Base-by-base conservation (phyloP, 805 yeast species). In the Saccharomyces jurei region DNA sequence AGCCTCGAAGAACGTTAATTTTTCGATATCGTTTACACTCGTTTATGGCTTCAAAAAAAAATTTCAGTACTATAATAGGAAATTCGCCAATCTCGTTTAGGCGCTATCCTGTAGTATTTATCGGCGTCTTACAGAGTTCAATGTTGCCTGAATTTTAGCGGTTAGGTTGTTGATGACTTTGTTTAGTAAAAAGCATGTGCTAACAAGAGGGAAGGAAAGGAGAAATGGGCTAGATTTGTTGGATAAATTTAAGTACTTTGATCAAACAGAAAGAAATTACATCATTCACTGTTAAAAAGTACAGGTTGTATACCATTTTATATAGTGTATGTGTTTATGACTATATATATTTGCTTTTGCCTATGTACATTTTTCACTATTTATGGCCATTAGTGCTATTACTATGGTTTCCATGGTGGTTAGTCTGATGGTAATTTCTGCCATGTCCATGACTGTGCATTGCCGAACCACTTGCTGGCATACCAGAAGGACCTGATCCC, bases 381-480 rank as follows among this genome's bases (percentile, higher is more conserved):
- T 28, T 47, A 17, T 52, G 48, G 41, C 50, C 29, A 44, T 48
- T 25, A 22, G 32, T 22, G 28, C 52, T 50, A 32, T 21, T 28
- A 28, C 46, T 22, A 21, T 51, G 48, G 48, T 54, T 54, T 31
- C 44, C 36, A 27, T 54, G 48, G 41, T 53, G 48, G 41, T 52
- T 44, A 44, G 29, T 51, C 32, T 59, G 57, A 44, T 60, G 59
- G 31, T 58, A 56, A 46, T 60, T 59, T 41, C 55, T 57, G 27
- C 58, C 50, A 31, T 58, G 56, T n/a, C 56, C 54, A 44, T 57
- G 54, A 30, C 58, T 58, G 26, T 58, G 59, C 49, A 28, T 57
- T 52, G 29, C 50, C 53, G 26, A 36, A 17, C 44, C 25, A 17
- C 22, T 36, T 17, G 44, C 44, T 21, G 44, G 44, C 44, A 36